Base-by-base conservation (phyloP, 768 basidiomycete genomes). In the Boletus rubescentipes region DNA sequence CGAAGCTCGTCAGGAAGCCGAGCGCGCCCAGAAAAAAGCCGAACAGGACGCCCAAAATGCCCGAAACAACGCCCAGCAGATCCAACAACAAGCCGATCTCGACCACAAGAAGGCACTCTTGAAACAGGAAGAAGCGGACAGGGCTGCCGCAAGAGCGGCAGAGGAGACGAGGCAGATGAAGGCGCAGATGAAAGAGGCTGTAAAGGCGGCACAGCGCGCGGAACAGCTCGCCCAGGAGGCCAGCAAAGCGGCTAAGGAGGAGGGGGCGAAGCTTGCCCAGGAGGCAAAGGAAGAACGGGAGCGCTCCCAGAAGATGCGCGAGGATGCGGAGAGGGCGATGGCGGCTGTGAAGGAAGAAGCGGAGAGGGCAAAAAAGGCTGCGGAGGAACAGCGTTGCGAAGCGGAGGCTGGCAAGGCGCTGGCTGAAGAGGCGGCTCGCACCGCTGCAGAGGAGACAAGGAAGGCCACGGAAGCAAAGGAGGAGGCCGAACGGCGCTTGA, bases 371-470 rank as follows among this genome's bases (percentile, higher is more conserved):
- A 61, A 49, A 10, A 32, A 10, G 26, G 57, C 26, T 29, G 65
- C 60, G 0, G 59, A 65, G 9, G 62, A 59, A n/a, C 60, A 67
- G n/a, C 58, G 56, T 14, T 52, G 43, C 12, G 45, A 56, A 6
- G 65, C 67, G 1, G 57, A 55, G 41, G 54, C 51, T 1, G 59
- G 51, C 0, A 67, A 40, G 38, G 58, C 47, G 3, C 53, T 45
- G 2, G 67, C 66, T 2, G 61, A 67, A 21, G 49, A 55, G 10
- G 30, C 18, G 18, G 40, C 53, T 2, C 54, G 46, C 3, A n/a
- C n/a, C 1, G 65, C 65, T 1, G 57, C 59, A 2, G 57, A 64
- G 30, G 61, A 67, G 21, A 41, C 58, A 1, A 36, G 10, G 10
- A 56, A 45, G 21, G 66, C 66, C 12, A 41, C 9, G 2, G 49